Base-by-base conservation (phyloP, 169 alveolate genomes). In the Plasmodium berghei region DNA sequence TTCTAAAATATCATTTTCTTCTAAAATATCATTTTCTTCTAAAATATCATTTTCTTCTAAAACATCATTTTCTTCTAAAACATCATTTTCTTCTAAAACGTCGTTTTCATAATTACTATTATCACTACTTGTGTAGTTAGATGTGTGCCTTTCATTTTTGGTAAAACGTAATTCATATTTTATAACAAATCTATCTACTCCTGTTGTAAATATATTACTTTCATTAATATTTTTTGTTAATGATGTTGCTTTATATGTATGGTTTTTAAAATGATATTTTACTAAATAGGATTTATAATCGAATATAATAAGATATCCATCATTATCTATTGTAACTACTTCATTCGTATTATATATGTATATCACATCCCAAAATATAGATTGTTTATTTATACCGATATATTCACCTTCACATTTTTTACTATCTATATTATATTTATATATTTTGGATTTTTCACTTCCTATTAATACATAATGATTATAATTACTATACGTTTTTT, bases 391-490 rank as follows among this genome's bases (percentile, higher is more conserved):
- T n/a, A 67, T 61, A 6, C 83, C 28, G 9, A 52, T 4, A 61
- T 56, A 83, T 28, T 55, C 83, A 8, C 90, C 90, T 24, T 28
- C 72, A 40, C 83, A 83, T 24, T 1, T 9, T 45, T 67, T 83
- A 5, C 52, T 67, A 16, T 48, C 26, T 4, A 83, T 52, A 45
- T 69, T 56, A n/a, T 83, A 83, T 24, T 83, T 83, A 28, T 83
- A 83, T 40, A 83, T 83, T 83, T 45, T 83, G n/a, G 90, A 83
- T 1, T 83, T 40, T 9, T 67, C 90, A 10, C 85, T 67, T 8
- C 90, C 90, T 24, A 83, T 45, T 9, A 83, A 40, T 12, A 56
- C 90, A 59, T 67, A 83, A 46, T 83, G 90, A 5, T 61, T 66
- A 72, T 83, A 83, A 26, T 61, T 83, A 45, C 69, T 16, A 48